Base-by-base conservation (phyloP, 192 early-diverging fungal species). In the Backusella psychrophila region DNA sequence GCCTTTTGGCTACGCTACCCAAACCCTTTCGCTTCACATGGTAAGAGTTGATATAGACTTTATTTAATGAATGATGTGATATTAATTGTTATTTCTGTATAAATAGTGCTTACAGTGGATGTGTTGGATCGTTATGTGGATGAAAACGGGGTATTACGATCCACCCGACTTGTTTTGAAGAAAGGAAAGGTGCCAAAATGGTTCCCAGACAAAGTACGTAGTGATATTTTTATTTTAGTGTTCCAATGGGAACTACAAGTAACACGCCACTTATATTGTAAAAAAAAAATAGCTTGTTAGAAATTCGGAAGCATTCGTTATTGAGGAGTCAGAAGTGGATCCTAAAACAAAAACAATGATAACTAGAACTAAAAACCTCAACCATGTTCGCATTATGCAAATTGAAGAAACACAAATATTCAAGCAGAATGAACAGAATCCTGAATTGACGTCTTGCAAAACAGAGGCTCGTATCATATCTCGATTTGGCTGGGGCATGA, bases 1-100 rank as follows among this genome's bases (percentile, higher is more conserved):
- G 96, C 96, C 26, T 94, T 98, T 73, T 96, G 92, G 89, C 82
- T 94, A 79, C 93, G 97, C 63, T 99, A 99, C 85, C 98, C 98
- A 68, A 99, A 99, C 80, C 98, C 98, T 31, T 97, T 95, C 83
- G 94, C 98, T 4, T 88, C 91, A 15, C 98, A 99, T 86, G 80
- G 80, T 81, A 81, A 75, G 26, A 12, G 8, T 23, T 23, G 9
- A 56, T 21, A 56, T 56, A 4, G 5, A 7, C 6, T n/a, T 49
- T 49, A n/a, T n/a, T 29, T 21, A 17, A 35, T 66, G 39, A 12
- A 49, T 15, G 9, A 63, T 63, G 0, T 23, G 35, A 14, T 12
- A 63, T 9, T 23, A 4, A 44, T 17, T 12, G 38, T 39, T 39
- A 39, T 39, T 39, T 39, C 11, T 39, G 38, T 39, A 11, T 39